Conservation (phyloP, 495 filamentous ascomycete species). For the Xylaria scruposa region DNA sequence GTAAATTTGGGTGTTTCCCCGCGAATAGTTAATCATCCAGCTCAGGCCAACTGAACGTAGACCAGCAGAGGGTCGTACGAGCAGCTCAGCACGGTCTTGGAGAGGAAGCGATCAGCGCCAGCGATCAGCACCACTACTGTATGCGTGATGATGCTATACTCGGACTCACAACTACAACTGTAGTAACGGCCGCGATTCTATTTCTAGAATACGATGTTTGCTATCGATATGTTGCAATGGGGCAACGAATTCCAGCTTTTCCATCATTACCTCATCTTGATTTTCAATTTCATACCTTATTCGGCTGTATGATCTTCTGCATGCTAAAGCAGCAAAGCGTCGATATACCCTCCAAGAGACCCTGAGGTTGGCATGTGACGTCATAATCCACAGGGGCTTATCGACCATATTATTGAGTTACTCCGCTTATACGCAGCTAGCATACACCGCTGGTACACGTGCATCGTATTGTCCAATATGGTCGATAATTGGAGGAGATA, state of each 20-base stretch:
- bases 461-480: not conserved
- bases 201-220: not conserved
- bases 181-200: not conserved
- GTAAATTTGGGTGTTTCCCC: not conserved
- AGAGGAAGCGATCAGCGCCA: not conserved
- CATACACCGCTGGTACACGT: not conserved
- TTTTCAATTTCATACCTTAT: not conserved
- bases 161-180: not conserved
- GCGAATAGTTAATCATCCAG: not conserved
- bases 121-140: constrained; percentile 1
- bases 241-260: not conserved
- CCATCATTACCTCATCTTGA: constrained; percentile 1
- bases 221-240: not conserved
- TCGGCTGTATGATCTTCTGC: not conserved
- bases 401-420: not conserved
- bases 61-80: not conserved
- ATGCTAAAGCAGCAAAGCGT: not conserved
- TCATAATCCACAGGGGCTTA: not conserved
- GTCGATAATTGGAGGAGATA: not conserved
- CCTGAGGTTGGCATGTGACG: constrained; percentile 2
- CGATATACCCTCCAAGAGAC: not conserved
- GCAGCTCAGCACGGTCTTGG: not conserved
- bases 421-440: not conserved
- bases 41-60: no score
- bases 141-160: constrained; percentile 16